Evolutionary conservation across 108 stramenopile genomes (phyloP).

Genomic region (Epithemia pelagica): DNA sequence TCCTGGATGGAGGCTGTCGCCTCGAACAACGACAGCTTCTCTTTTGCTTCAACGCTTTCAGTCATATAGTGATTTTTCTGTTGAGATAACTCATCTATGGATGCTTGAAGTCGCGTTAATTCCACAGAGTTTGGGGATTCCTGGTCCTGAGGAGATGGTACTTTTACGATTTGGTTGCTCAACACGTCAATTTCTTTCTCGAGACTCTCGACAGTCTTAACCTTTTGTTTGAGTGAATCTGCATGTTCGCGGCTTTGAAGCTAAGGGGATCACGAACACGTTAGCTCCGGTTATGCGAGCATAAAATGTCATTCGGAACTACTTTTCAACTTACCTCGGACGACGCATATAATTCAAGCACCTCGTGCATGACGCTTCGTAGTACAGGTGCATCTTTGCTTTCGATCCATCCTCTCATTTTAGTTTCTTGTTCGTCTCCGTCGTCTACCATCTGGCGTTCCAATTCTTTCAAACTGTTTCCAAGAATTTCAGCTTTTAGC

Average conservation of each 20-base stretch:
- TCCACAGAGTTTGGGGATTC: no score
- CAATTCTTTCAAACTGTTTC: slow-evolving; percentile 56
- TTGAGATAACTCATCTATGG: slow-evolving; percentile 3
- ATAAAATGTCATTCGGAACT: background rate
- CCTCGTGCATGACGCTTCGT: slow-evolving; percentile 47
- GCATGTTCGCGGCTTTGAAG: slow-evolving; percentile 17
- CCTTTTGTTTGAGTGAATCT: slow-evolving; percentile 37
- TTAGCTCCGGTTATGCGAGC: background rate
- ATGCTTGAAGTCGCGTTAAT: slow-evolving; percentile 8
- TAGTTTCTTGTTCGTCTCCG: slow-evolving; percentile 18
- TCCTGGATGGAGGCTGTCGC: background rate
- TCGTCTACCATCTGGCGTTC: slow-evolving; percentile 31
- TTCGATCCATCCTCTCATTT: slow-evolving; percentile 36
- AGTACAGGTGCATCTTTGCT: slow-evolving; percentile 48
- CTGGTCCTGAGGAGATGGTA: no score
- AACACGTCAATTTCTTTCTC: slow-evolving; percentile 61
- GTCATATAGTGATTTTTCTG: background rate
- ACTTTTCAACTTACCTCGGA: slow-evolving; percentile 41
- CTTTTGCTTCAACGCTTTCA: background rate
- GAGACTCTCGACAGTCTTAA: slow-evolving; percentile 49
- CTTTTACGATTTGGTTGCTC: slow-evolving; percentile 32
- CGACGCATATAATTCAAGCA: slow-evolving; percentile 44
- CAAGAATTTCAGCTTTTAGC: slow-evolving; percentile 71
- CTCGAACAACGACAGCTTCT: background rate
- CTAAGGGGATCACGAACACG: slow-evolving; percentile 11